These are phyloP conservation scores for Cordyceps pruinosa DNA, from an alignment of 2,329 filamentous ascomycete genomes.

Conservation along the genomic window DNA sequence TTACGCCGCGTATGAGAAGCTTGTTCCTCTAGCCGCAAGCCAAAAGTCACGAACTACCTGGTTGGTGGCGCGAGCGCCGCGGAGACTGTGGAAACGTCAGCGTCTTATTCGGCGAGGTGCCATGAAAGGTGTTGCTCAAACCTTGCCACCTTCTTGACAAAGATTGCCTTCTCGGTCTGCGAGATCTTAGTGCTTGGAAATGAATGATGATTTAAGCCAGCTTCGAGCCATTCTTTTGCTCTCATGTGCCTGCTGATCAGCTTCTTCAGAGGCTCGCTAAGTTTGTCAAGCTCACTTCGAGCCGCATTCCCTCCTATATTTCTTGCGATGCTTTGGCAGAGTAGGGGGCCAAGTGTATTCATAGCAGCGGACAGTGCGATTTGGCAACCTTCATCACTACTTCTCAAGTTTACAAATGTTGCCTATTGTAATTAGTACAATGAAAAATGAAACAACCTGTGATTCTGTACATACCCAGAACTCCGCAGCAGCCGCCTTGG, in stretches of 20 bases:
- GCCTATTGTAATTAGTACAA: conserved; percentile 3
- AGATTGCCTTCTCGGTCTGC: conserved; percentile 52
- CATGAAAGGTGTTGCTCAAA: conserved; percentile 26
- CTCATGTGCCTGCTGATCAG: conserved; percentile 50
- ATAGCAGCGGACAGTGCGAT: conserved; percentile 43
- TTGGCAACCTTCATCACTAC: background rate
- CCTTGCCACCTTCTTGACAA: conserved; percentile 60
- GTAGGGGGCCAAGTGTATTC: conserved; percentile 51
- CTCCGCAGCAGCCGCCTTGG: conserved; percentile 65
- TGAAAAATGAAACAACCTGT: background rate
- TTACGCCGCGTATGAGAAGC: conserved; percentile 54
- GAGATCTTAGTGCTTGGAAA: conserved; percentile 56
- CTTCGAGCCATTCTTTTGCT: conserved; percentile 56
- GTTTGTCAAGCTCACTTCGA: conserved; percentile 64
- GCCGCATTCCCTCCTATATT: conserved; percentile 63
- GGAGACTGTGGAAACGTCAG: conserved; percentile 40
- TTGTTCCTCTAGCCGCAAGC: conserved; percentile 57
- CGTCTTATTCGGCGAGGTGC: background rate
- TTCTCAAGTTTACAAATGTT: conserved; percentile 11
- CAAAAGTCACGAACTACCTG: conserved; percentile 66
- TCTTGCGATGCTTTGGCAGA: conserved; percentile 53
- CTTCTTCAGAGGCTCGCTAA: conserved; percentile 65
- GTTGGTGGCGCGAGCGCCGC: conserved; percentile 58
- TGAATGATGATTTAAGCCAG: conserved; percentile 46
- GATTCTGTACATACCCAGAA: conserved; percentile 57